Evolutionary conservation across 441 rosid genomes (phyloP), one percentile per base, ranked within the genome.

Genomic region (Mallotus japonicus): DNA sequence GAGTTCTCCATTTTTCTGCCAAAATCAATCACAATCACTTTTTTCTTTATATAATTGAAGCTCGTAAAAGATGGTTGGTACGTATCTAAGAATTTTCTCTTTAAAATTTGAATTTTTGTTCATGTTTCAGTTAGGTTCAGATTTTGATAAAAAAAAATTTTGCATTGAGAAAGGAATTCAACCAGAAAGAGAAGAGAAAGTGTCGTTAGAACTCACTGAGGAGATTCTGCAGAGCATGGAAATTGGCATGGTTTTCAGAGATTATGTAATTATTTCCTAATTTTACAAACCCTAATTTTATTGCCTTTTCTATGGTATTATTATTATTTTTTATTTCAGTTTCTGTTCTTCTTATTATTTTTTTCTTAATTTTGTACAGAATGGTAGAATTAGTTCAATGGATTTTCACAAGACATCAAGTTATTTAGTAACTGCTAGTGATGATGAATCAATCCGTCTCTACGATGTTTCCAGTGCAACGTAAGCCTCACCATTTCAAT

Each of bases 171-270:
- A 15, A 89, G 97, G 89, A 51, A 65, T 82, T 6, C 89, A 79
- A 78, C 44, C 83, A 5, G 96, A 92, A 75, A 88, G 87, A 81
- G 98, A 93, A 76, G 96, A 93, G 44, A 88, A 88, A 80, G 96
- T 90, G 9, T 88, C 96, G 0, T 72, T 92, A 81, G 99, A 94
- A 75, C 90, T 94, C 65, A 85, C 84, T 1, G 96, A 92, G 72
- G 97, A 92, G 81, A 86, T 87, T 70, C 71, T 92, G 51, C 91
- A 88, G 80, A 89, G 97, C 89, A 92, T 94, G 99, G 99, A 92
- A 82, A 86, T 88, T 57, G 99, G 94, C 78, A 87, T 90, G 85
- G 87, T 87, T 68, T 94, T 90, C 58, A 82, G 90, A 77, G 97
- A 94, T 81, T 94, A 90, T 65, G 97, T 94, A 82, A 77, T 60